phyloP scores from a whole-genome alignment of 2,329 filamentous ascomycete species.

The Calonectria pseudoreteaudii region DNA sequence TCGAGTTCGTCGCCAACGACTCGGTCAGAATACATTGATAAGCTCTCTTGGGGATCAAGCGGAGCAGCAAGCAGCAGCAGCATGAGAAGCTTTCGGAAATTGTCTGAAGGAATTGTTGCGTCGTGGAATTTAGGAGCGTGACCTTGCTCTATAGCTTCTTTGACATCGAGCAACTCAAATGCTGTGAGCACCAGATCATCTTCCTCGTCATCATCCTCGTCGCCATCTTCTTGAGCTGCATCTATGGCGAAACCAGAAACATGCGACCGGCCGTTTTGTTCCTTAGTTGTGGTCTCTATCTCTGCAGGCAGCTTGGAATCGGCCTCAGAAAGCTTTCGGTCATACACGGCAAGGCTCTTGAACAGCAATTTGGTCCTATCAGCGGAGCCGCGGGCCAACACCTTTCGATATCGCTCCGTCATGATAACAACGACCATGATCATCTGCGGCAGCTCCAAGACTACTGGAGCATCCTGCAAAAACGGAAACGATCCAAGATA shows the following conservation, averaged over 20 bases:
- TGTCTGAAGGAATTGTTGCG: conserved; percentile 80
- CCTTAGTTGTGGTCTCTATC: not conserved
- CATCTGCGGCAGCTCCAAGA: conserved; percentile 76
- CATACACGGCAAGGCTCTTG: conserved; percentile 78
- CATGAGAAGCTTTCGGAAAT: conserved; percentile 77
- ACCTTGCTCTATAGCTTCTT: conserved; percentile 69
- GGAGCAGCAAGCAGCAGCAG: conserved; percentile 76
- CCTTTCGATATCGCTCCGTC: conserved; percentile 75
- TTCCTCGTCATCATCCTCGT: conserved; percentile 62
- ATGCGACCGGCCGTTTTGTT: conserved; percentile 32
- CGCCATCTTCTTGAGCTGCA: conserved; percentile 57
- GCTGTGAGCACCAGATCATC: conserved; percentile 77
- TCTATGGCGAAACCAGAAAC: conserved; percentile 60
- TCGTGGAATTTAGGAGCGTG: conserved; percentile 64
- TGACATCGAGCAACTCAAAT: conserved; percentile 74
- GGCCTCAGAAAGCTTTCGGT: conserved; percentile 62
- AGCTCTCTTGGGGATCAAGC: conserved; percentile 71
- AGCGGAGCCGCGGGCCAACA: conserved; percentile 68
- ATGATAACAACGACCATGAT: conserved; percentile 80
- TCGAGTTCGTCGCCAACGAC: conserved; percentile 68
- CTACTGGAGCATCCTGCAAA: conserved; percentile 75
- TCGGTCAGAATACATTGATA: conserved; percentile 70
- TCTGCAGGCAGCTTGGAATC: conserved; percentile 13
- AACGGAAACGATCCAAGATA: conserved; percentile 82
- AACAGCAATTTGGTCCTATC: conserved; percentile 76